phyloP scores from a whole-genome alignment of 2,329 filamentous ascomycete genomes.

The Zasmidium cellare region DNA sequence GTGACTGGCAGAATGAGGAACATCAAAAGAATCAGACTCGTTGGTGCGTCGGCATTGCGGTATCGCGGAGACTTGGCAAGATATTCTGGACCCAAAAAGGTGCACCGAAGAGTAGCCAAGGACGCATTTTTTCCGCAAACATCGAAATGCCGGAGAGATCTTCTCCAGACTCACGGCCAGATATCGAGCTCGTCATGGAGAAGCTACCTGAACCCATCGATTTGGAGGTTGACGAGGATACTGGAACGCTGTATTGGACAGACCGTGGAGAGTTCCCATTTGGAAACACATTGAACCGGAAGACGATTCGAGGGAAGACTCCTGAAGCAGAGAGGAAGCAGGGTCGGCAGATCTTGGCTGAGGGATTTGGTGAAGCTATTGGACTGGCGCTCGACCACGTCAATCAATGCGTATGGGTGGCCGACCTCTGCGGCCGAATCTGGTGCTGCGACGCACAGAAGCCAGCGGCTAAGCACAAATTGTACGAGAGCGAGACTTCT shows the following conservation, averaged over 20 bases:
- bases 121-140: constrained; percentile 55
- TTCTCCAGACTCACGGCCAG: constrained; percentile 38
- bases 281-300: constrained; percentile 56
- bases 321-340: constrained; percentile 19
- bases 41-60: constrained; percentile 52
- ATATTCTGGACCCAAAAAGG: constrained; percentile 66
- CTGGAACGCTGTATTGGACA: constrained; percentile 58
- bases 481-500: constrained; percentile 14
- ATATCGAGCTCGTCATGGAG: constrained; percentile 47
- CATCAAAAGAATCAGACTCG: constrained; percentile 15
- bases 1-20: constrained; percentile 34
- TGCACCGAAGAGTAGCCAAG: constrained; percentile 49
- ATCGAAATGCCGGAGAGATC: constrained; percentile 38
- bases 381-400: constrained; percentile 18
- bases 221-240: constrained; percentile 53
- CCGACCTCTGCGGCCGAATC: constrained; percentile 17
- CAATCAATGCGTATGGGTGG: constrained; percentile 17
- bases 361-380: constrained; percentile 25
- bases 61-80: constrained; percentile 43
- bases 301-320: constrained; percentile 14
- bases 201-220: constrained; percentile 59
- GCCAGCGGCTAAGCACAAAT: constrained; percentile 15
- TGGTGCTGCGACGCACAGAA: constrained; percentile 14
- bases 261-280: constrained; percentile 59
- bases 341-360: constrained; percentile 22